Conservation (phyloP, 2,329 filamentous ascomycete species). For the Plectosphaerella cucumerina region DNA sequence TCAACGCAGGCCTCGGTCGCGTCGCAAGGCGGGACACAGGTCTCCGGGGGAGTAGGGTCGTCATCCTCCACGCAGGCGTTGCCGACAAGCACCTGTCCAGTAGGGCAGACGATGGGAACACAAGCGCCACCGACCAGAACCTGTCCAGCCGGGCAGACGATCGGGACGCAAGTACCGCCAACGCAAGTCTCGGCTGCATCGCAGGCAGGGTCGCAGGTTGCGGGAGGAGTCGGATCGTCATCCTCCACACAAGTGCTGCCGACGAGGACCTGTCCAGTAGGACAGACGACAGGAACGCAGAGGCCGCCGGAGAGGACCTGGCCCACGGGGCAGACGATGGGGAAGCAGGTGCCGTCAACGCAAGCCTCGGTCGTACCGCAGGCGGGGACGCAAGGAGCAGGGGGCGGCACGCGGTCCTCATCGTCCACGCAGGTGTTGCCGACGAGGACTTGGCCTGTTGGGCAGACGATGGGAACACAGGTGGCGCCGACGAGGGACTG, state of each 20-base stretch:
- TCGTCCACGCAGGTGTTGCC: not conserved
- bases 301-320: not conserved
- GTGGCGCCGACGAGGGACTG: not conserved
- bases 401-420: not conserved
- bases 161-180: not conserved
- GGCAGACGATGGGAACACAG: not conserved
- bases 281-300: not conserved
- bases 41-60: not conserved
- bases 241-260: not conserved
- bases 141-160: not conserved
- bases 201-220: not conserved
- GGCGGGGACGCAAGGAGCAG: not conserved
- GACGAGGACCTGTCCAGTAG: not conserved
- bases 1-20: not conserved
- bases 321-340: not conserved
- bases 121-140: not conserved
- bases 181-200: not conserved
- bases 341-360: not conserved
- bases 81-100: not conserved
- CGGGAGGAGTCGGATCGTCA: not conserved
- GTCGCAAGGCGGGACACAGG: not conserved
- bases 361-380: not conserved
- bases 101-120: not conserved
- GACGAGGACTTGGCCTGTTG: not conserved
- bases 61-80: not conserved